Percentiles rank a stretch among this genome's conserved stretches.
phyloP scores from a whole-genome alignment of 331 rosid genomes.

The Phaseolus coccineus region DNA sequence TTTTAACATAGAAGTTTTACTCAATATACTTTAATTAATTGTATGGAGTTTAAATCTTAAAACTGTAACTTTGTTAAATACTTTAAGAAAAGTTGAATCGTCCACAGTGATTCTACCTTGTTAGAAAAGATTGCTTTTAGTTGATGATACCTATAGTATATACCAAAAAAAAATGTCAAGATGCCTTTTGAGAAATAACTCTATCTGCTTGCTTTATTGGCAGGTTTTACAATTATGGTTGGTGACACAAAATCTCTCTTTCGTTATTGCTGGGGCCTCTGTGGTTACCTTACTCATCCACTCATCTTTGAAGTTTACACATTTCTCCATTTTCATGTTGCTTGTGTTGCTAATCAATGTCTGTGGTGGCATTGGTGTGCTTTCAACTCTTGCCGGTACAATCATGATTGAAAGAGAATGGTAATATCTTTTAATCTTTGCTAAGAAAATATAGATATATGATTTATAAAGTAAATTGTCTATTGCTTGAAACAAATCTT shows the following conservation, averaged over 20 bases:
- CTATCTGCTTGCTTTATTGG: slow-evolving; percentile 39
- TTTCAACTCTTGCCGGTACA: slow-evolving; percentile 88
- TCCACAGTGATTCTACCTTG: too few relatives aligned
- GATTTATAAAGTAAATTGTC: neutral
- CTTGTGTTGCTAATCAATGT: slow-evolving; percentile 70
- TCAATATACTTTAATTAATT: too few relatives aligned
- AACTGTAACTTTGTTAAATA: too few relatives aligned
- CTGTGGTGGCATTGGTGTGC: slow-evolving; percentile 79
- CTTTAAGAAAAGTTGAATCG: too few relatives aligned
- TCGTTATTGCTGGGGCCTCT: slow-evolving; percentile 69
- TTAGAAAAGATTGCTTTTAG: too few relatives aligned
- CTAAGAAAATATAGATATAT: neutral
- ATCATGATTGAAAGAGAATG: slow-evolving; percentile 95
- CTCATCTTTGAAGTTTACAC: slow-evolving; percentile 65
- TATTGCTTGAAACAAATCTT: slow-evolving; percentile 24
- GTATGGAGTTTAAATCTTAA: too few relatives aligned
- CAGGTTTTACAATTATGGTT: slow-evolving; percentile 91
- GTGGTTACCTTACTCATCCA: slow-evolving; percentile 60
- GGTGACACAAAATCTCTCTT: slow-evolving; percentile 75
- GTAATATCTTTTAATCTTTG: slow-evolving; percentile 55
- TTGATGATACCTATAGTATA: neutral
- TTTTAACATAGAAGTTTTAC: too few relatives aligned
- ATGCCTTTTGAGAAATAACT: neutral
- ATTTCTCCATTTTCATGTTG: slow-evolving; percentile 57
- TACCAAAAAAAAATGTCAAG: too few relatives aligned